phyloP scores from a whole-genome alignment of 176 grass and related monocot species.

The Elaeis guineensis region DNA sequence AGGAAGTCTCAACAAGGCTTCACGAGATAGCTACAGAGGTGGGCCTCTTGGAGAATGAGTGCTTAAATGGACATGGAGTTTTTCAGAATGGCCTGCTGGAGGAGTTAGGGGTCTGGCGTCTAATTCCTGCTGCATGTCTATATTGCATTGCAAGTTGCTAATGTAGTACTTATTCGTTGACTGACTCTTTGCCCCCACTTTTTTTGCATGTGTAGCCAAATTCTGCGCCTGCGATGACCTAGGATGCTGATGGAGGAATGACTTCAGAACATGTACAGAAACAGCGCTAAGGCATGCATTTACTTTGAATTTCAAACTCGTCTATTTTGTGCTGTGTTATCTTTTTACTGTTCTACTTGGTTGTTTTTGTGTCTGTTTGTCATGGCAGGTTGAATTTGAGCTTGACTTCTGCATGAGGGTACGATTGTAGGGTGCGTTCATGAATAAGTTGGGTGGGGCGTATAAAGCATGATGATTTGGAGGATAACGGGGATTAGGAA shows the following conservation, averaged over 20 bases:
- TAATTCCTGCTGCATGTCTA: not conserved
- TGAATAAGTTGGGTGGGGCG: not conserved
- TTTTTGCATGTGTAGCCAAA: slow-evolving; percentile 27
- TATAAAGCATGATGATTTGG: too few species aligned
- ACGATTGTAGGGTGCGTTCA: not conserved
- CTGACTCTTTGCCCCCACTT: slow-evolving; percentile 3
- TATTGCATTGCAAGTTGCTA: slow-evolving; percentile 10
- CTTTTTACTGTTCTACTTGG: slow-evolving; percentile 62
- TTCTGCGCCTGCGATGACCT: slow-evolving; percentile 37
- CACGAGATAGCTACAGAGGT: not conserved
- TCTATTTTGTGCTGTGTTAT: slow-evolving; percentile 35
- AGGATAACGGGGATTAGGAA: too few species aligned
- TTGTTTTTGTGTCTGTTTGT: slow-evolving; percentile 34
- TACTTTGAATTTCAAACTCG: slow-evolving; percentile 11
- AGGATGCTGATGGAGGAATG: slow-evolving; percentile 64
- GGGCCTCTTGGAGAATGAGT: slow-evolving; percentile 26
- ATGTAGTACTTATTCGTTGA: not conserved
- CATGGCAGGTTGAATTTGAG: slow-evolving; percentile 45
- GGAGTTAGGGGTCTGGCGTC: slow-evolving; percentile 48
- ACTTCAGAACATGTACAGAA: slow-evolving; percentile 32
- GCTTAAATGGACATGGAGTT: slow-evolving; percentile 27
- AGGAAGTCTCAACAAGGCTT: not conserved
- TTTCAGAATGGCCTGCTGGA: slow-evolving; percentile 30
- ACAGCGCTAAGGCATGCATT: slow-evolving; percentile 51
- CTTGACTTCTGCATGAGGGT: slow-evolving; percentile 44